phyloP scores from a whole-genome alignment of 2,329 filamentous ascomycete genomes.

The Talaromyces sp. region DNA sequence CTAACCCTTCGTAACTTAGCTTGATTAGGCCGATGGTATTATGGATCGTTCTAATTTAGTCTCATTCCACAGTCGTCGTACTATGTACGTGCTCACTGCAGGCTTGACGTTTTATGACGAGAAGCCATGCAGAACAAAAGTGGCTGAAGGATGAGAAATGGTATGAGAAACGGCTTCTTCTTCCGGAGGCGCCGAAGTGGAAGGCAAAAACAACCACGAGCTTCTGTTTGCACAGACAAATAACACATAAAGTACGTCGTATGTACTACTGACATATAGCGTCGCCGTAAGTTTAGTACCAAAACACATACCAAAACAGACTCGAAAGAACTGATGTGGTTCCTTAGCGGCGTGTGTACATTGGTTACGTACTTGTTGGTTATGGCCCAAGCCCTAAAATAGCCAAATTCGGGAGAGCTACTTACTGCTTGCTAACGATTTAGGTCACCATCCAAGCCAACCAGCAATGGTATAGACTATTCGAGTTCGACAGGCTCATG shows the following conservation, averaged over 20 bases:
- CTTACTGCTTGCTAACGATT: not conserved
- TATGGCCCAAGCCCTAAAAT: constrained; percentile 1
- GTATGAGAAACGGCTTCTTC: not conserved
- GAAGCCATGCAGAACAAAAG: not conserved
- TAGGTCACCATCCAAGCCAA: not conserved
- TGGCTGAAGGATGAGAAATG: not conserved
- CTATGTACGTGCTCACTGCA: not conserved
- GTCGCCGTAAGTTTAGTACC: not conserved
- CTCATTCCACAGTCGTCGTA: not conserved
- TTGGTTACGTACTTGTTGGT: not conserved
- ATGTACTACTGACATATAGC: not conserved
- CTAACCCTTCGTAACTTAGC: not conserved
- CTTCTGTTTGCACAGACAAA: not conserved
- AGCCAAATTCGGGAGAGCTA: not conserved
- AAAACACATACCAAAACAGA: too few species aligned
- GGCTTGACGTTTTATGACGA: not conserved
- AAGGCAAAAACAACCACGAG: not conserved
- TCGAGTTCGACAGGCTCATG: not conserved
- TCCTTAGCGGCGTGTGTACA: not conserved
- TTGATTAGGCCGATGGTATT: not conserved
- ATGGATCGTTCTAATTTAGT: not conserved
- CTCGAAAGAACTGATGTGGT: not conserved
- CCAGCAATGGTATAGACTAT: too few species aligned
- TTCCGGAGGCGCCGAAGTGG: not conserved
- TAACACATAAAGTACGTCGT: not conserved